phyloP scores from a whole-genome alignment of 306 rosid species.

The Argentina anserina region DNA sequence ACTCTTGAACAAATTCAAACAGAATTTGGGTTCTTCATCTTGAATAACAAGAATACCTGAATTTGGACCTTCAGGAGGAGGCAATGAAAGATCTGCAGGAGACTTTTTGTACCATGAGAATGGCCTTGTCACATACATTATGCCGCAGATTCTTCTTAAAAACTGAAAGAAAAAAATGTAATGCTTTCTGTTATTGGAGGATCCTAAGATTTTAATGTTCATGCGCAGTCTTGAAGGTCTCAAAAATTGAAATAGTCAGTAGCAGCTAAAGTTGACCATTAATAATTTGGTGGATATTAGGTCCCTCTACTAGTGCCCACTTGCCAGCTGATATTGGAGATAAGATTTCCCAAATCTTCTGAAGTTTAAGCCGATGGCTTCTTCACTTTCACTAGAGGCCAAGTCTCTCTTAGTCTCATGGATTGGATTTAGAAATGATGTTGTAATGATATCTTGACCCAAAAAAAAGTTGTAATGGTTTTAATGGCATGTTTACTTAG shows the following conservation, averaged over 20 bases:
- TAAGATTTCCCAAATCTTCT: constrained; percentile 7
- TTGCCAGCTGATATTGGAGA: background rate
- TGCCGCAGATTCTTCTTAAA: background rate
- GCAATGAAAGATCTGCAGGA: constrained; percentile 29
- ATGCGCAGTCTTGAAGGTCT: background rate
- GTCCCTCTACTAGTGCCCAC: background rate
- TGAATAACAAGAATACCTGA: constrained; percentile 64
- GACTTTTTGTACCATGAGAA: constrained; percentile 23
- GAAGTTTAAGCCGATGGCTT: too few relatives aligned
- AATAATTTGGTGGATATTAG: background rate
- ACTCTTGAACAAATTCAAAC: constrained; percentile 40
- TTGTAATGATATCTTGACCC: too few relatives aligned
- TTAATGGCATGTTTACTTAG: too few relatives aligned
- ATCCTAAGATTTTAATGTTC: background rate
- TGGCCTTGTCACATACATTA: constrained; percentile 42
- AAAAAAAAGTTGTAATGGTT: background rate
- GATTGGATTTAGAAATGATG: background rate
- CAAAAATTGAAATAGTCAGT: background rate
- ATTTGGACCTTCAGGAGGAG: constrained; percentile 59
- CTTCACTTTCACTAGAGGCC: background rate
- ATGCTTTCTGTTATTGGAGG: background rate
- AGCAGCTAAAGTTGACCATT: background rate
- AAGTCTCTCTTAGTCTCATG: background rate
- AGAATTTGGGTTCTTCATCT: constrained; percentile 45
- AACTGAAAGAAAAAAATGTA: background rate